A percentile compares a stretch with the other conserved stretches of the same genome.
phyloP scores from a whole-genome alignment of 768 basidiomycete species.

The Mycena kentingensis region DNA sequence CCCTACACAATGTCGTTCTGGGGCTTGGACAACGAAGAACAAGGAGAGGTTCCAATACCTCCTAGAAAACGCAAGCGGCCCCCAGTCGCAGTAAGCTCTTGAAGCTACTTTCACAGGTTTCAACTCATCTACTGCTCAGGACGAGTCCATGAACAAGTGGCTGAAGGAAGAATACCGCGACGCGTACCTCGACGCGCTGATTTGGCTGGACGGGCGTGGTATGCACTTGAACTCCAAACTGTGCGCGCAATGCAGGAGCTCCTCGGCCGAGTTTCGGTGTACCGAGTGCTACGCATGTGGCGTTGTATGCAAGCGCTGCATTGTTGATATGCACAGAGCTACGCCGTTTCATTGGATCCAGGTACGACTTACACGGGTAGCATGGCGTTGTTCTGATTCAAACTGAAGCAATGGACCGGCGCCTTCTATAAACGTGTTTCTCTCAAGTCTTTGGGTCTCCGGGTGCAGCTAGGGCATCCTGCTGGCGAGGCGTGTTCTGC shows the following conservation, averaged over 20 bases:
- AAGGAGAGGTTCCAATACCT: too few species aligned
- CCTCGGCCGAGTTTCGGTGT: conserved; percentile 9
- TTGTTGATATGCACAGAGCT: conserved; percentile 9
- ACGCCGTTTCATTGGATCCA: conserved; percentile 18
- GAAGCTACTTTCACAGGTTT: too few species aligned
- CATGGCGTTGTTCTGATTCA: background rate
- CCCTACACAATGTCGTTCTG: too few species aligned
- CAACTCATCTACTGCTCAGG: too few species aligned
- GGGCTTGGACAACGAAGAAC: too few species aligned
- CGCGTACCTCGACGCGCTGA: background rate
- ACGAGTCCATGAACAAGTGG: too few species aligned
- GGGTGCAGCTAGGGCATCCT: conserved; percentile 24
- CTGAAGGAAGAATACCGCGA: too few species aligned
- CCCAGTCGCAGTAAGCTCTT: too few species aligned
- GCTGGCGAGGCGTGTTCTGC: background rate
- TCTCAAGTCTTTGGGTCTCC: conserved; percentile 20
- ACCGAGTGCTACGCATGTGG: conserved; percentile 16
- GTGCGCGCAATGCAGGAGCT: conserved; percentile 2
- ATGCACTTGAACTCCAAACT: background rate
- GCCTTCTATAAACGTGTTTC: conserved; percentile 9
- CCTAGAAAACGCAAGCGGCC: too few species aligned
- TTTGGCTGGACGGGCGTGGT: conserved; percentile 5
- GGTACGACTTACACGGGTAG: conserved; percentile 7
- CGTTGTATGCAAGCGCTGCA: conserved; percentile 18
- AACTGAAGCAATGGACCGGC: conserved; percentile 14